Evolutionary conservation across 2,329 filamentous ascomycete genomes (phyloP), one percentile per base, ranked within the genome.

Genomic region (Paecilomyces sp.): DNA sequence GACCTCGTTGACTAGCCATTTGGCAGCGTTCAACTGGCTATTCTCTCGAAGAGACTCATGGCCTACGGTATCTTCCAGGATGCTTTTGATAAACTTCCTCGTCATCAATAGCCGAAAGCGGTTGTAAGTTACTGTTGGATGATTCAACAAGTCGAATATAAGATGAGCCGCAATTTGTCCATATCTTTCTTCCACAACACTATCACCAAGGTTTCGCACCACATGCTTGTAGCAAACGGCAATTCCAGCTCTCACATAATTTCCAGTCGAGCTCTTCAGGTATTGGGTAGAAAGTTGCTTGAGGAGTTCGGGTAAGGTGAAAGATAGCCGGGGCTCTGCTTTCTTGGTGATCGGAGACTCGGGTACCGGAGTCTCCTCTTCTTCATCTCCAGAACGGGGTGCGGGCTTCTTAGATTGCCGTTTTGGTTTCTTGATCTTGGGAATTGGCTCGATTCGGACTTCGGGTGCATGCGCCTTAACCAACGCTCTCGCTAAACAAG

Each of bases 181-280:
- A 71, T 97, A 99, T 67, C 91, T 88, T 53, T 83, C 82, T 74
- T 97, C 92, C 5, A 97, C 84, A n/a, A 88, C 83, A 63, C 86
- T 89, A 70, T 94, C 89, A 3, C 91, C 92, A 9, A 99, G 77
- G 13, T 87, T 86, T 64, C 85, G 87, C 56, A 97, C 80, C 8
- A 96, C 83, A 67, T 88, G 89, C 62, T 89, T 88, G 71, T 97
- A 97, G 76, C 92, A 96, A 9, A 95, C 82, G 6, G 90, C 90
- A 57, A 99, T 86, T 7, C 90, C 92, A 41, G 92, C 90, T 64
- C 94, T 86, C 24, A 88, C 84, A 68, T 85, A 88, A 72, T 94
- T 96, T 1, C 88, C 88, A 0, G 91, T 94, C 2, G 89, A 87
- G 58, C 85, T 80, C 67, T 87, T 88, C 61, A 89, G 85, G 69